Base-by-base conservation (phyloP, 164 flowering plant genomes). In the Vitis rupestris region DNA sequence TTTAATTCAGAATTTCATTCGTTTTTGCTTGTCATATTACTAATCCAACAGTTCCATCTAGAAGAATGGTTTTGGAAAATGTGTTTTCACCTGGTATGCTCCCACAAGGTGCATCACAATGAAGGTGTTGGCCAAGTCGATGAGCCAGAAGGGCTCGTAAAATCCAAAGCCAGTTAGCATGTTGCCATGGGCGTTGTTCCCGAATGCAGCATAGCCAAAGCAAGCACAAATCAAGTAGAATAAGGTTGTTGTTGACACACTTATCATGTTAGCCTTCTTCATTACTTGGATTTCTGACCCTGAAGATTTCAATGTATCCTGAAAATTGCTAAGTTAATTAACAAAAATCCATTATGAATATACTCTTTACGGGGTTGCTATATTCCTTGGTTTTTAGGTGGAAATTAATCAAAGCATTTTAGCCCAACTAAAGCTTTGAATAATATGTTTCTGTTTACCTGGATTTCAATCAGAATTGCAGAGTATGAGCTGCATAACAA, bases 131-230 rank as follows among this genome's bases (percentile, higher is more conserved):
- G 89, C 90, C 9, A 85, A 30, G 64, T 86, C 85, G 0, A 90
- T 74, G 51, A 88, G 63, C 96, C 93, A 90, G 55, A 79, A 83
- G 0, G 92, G 90, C 75, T 88, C 81, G 30, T 81, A 79, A 59
- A 86, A 85, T 58, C 91, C 91, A 51, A 85, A 88, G 7, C 89
- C 88, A 1, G 90, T 82, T 4, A 87, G 68, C 58, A 88, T 56
- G 75, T 90, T 88, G 4, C 90, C 93, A 0, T 90, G 93, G 8
- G 90, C 83, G 1, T 76, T 3, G 73, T 79, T 78, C 13, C 97
- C 97, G 30, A 88, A 87, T 16, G 93, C 97, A 49, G 88, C 92
- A 72, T 86, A 88, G n/a, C 97, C 97, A 16, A 82, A 64, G 68
- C 85, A 82, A 11, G 88, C 87, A 65, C 89, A 87, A 73, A 79